Conservation (phyloP, 495 filamentous ascomycete species). For the Penicillium bovifimosum region DNA sequence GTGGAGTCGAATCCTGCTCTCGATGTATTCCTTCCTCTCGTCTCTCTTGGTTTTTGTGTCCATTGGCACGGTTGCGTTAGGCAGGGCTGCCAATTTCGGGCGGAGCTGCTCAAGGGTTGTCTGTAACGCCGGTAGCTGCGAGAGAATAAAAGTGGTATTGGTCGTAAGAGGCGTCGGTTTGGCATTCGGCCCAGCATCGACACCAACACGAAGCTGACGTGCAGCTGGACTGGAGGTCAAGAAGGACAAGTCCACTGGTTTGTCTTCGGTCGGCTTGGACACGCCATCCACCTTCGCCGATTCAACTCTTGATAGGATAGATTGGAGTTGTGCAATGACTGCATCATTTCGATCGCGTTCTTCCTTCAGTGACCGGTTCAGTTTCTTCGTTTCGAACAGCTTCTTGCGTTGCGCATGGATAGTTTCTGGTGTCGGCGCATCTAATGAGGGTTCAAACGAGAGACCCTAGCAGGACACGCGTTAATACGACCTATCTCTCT, state of each 20-base stretch:
- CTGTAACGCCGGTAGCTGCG: slow-evolving; percentile 74
- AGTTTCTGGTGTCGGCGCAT: slow-evolving; percentile 55
- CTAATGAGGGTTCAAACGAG: slow-evolving; percentile 25
- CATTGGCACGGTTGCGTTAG: slow-evolving; percentile 24
- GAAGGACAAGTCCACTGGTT: slow-evolving; percentile 45
- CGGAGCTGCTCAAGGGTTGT: slow-evolving; percentile 58
- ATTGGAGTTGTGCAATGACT: slow-evolving; percentile 59
- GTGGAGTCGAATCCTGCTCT: slow-evolving; percentile 53
- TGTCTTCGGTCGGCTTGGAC: slow-evolving; percentile 8
- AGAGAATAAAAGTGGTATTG: slow-evolving; percentile 70
- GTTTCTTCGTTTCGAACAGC: slow-evolving; percentile 71
- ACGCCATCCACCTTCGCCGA: slow-evolving; percentile 21
- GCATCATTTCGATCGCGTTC: slow-evolving; percentile 73
- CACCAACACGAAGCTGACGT: slow-evolving; percentile 40
- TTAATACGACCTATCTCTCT: slow-evolving; percentile 11
- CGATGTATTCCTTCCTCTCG: slow-evolving; percentile 70
- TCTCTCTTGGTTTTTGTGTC: slow-evolving; percentile 39
- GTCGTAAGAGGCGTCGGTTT: slow-evolving; percentile 55
- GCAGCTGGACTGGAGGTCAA: slow-evolving; percentile 46
- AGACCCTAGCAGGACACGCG: slow-evolving; percentile 26
- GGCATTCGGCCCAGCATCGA: slow-evolving; percentile 30
- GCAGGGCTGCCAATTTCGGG: slow-evolving; percentile 52
- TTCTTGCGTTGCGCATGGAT: slow-evolving; percentile 68
- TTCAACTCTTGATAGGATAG: slow-evolving; percentile 43
- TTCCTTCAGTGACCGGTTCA: slow-evolving; percentile 67